Evolutionary conservation across 2,329 filamentous ascomycete species (phyloP).

Genomic region (Blastomyces percursus): DNA sequence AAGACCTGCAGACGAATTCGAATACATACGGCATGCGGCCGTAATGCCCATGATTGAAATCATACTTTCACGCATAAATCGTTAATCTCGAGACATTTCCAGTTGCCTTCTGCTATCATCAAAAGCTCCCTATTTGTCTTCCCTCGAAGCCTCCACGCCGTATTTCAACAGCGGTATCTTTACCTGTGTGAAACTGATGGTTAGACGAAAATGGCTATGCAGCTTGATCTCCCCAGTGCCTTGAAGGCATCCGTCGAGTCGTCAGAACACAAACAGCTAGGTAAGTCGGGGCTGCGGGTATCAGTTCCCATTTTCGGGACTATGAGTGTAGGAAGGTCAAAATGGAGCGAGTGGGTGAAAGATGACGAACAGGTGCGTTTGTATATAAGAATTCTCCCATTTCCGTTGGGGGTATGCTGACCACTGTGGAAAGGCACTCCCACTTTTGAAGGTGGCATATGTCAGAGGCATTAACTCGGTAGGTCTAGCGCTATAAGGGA

Average conservation of each 20-base stretch:
- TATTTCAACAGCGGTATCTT: neutral
- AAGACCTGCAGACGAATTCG: neutral
- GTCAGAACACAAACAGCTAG: slow-evolving; percentile 10
- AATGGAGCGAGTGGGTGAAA: slow-evolving; percentile 11
- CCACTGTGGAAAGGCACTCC: slow-evolving; percentile 9
- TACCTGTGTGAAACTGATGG: neutral
- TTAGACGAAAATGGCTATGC: neutral
- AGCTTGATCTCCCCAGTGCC: neutral
- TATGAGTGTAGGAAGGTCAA: slow-evolving; percentile 11
- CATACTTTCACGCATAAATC: neutral
- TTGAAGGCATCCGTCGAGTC: slow-evolving; percentile 2
- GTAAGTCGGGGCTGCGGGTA: slow-evolving; percentile 18
- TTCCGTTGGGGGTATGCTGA: neutral
- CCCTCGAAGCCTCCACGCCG: neutral
- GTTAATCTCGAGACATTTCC: neutral
- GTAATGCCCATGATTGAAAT: neutral
- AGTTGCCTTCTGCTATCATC: neutral
- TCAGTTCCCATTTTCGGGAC: slow-evolving; percentile 19
- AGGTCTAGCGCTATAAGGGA: neutral
- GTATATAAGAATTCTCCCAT: neutral
- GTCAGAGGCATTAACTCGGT: slow-evolving; percentile 15
- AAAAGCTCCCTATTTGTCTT: neutral
- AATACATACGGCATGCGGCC: neutral
- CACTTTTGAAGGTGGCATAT: slow-evolving; percentile 14
- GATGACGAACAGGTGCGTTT: slow-evolving; percentile 9